Conservation (phyloP, 148 eudicot species). For the Rhododendron ovatum region DNA sequence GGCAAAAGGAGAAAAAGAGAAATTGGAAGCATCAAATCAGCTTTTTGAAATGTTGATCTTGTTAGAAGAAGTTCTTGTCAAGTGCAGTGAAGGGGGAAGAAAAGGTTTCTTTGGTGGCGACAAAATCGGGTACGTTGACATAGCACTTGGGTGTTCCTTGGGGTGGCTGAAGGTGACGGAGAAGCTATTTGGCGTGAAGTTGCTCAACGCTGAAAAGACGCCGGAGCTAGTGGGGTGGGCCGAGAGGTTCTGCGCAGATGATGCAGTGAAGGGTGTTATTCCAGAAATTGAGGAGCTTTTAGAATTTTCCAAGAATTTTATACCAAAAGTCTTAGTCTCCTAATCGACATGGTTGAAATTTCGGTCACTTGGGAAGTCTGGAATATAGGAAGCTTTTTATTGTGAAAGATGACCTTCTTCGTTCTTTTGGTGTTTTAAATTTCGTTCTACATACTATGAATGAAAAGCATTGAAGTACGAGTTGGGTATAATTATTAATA, state of each 20-base stretch:
- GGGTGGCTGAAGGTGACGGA: slow-evolving; percentile 10
- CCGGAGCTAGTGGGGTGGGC: slow-evolving; percentile 9
- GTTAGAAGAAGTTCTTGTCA: slow-evolving; percentile 16
- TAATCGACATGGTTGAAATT: neutral
- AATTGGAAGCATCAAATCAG: neutral
- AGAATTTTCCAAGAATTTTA: neutral
- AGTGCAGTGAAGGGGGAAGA: slow-evolving; percentile 8
- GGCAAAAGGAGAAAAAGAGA: neutral
- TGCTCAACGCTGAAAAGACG: slow-evolving; percentile 4
- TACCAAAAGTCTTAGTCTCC: neutral
- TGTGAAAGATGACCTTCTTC: neutral
- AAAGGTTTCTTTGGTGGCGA: slow-evolving; percentile 19
- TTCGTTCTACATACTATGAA: neutral
- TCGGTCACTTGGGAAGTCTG: neutral
- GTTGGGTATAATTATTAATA: no score
- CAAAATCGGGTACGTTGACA: slow-evolving; percentile 9
- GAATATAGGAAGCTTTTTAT: neutral
- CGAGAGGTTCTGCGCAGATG: neutral
- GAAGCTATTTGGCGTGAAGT: neutral
- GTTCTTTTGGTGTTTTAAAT: neutral
- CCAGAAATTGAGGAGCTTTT: slow-evolving; percentile 2
- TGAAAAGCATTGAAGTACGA: neutral
- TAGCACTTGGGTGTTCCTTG: slow-evolving; percentile 13
- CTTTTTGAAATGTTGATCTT: neutral
- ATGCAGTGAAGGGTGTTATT: slow-evolving; percentile 17